These are phyloP conservation scores for Tricholoma terreum DNA, from an alignment of 768 basidiomycete genomes.

Conservation along the genomic window DNA sequence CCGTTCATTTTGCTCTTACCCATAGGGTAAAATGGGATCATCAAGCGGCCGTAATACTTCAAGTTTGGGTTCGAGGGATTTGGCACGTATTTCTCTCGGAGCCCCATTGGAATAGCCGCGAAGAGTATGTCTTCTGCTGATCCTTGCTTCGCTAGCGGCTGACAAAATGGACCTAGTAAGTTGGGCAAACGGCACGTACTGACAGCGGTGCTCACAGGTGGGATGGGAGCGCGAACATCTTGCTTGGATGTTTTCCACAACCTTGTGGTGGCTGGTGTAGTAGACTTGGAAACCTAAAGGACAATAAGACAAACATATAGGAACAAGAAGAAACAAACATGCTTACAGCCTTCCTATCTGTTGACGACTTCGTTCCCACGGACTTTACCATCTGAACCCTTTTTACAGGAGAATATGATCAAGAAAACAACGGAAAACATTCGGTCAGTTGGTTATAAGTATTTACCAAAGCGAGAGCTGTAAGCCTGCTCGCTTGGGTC, in stretches of 20 bases:
- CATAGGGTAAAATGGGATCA: constrained; percentile 1
- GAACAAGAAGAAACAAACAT: too few species aligned
- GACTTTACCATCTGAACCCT: background rate
- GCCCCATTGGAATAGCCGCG: background rate
- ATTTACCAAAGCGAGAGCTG: background rate
- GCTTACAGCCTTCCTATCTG: background rate
- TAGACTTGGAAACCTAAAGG: background rate
- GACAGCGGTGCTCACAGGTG: background rate
- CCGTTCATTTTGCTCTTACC: background rate
- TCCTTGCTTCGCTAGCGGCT: background rate
- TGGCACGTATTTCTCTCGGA: background rate
- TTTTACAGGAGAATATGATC: background rate
- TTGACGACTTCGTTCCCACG: background rate
- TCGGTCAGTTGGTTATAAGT: background rate
- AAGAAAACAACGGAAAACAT: background rate
- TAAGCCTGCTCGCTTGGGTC: background rate
- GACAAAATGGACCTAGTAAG: background rate
- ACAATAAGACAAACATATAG: background rate
- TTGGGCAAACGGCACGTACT: background rate
- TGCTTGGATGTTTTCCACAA: background rate
- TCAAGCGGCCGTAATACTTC: background rate
- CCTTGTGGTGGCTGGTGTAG: background rate
- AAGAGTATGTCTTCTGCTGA: background rate
- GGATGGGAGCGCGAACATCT: background rate
- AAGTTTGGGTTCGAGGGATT: background rate